Evolutionary conservation across 371 early-diverging fungal genomes (phyloP).

Genomic region (Aphelidium insulamus): DNA sequence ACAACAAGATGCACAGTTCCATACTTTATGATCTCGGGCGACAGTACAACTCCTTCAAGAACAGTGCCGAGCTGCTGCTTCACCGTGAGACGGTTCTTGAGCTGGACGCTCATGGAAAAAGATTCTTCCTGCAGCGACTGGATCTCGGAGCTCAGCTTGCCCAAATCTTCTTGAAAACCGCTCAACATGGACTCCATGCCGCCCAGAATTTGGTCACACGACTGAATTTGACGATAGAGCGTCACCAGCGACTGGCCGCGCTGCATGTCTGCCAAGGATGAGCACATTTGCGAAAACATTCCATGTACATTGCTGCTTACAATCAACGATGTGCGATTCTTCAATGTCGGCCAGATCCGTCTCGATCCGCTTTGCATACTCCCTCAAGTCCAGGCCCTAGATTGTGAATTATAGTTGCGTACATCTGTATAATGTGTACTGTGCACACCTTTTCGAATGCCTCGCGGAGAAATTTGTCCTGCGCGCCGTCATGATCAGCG

Average conservation of each 20-base stretch:
- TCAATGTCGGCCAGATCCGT: slow-evolving; percentile 41
- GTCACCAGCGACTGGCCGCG: slow-evolving; percentile 39
- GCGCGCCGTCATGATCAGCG: too few species aligned
- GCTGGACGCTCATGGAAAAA: slow-evolving; percentile 43
- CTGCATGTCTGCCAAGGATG: slow-evolving; percentile 24
- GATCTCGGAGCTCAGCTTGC: slow-evolving; percentile 67
- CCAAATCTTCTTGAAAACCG: slow-evolving; percentile 64
- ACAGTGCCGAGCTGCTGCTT: slow-evolving; percentile 39
- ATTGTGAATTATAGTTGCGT: too few species aligned
- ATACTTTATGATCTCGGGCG: slow-evolving; percentile 50
- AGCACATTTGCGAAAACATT: background rate
- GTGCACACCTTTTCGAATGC: too few species aligned
- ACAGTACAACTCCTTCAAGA: slow-evolving; percentile 55
- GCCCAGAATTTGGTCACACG: slow-evolving; percentile 58
- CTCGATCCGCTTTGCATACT: slow-evolving; percentile 53
- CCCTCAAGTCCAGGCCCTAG: slow-evolving; percentile 61
- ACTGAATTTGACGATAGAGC: slow-evolving; percentile 42
- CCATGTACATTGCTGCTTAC: slow-evolving; percentile 13
- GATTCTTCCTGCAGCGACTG: slow-evolving; percentile 57
- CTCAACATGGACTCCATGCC: slow-evolving; percentile 61
- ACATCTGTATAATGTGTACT: too few species aligned
- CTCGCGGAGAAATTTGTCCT: too few species aligned
- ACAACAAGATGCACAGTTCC: slow-evolving; percentile 1
- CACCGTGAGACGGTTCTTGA: slow-evolving; percentile 57
- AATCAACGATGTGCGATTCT: slow-evolving; percentile 41